Percentiles rank a stretch among this genome's conserved stretches.
Evolutionary conservation across 768 basidiomycete genomes (phyloP).

Genomic region (Lentinus brumalis): DNA sequence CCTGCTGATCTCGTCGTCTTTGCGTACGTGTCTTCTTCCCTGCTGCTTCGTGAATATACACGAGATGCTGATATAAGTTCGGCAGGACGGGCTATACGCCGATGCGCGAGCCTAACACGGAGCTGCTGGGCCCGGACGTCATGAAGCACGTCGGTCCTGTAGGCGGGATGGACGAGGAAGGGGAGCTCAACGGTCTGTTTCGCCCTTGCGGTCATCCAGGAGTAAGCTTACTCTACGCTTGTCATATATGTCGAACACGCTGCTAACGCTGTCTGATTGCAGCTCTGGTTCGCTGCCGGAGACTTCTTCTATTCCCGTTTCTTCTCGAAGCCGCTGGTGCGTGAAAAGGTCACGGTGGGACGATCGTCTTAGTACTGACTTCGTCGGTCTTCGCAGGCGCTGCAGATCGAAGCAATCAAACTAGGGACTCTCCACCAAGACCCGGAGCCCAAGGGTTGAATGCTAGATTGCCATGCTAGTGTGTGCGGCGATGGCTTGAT

Average conservation of each 20-base stretch:
- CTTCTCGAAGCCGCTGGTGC: slow-evolving; percentile 41
- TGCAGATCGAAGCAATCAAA: too few species aligned
- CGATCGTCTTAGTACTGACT: too few species aligned
- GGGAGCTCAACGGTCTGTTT: slow-evolving; percentile 40
- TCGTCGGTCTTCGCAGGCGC: too few species aligned
- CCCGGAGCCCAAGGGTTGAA: too few species aligned
- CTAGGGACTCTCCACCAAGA: too few species aligned
- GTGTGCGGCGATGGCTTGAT: too few species aligned
- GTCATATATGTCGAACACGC: too few species aligned
- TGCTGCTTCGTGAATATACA: neutral
- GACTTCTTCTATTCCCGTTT: slow-evolving; percentile 37
- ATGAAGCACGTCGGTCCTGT: slow-evolving; percentile 34
- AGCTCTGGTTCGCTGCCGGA: slow-evolving; percentile 46
- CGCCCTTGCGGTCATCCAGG: slow-evolving; percentile 47
- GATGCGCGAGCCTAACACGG: slow-evolving; percentile 34
- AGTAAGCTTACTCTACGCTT: slow-evolving; percentile 22
- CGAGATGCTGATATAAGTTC: too few species aligned
- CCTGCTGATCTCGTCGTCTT: slow-evolving; percentile 31
- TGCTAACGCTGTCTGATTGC: neutral
- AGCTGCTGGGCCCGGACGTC: slow-evolving; percentile 38
- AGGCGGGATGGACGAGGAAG: slow-evolving; percentile 47
- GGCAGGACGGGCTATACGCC: slow-evolving; percentile 36
- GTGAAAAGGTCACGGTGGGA: too few species aligned
- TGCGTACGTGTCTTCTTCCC: slow-evolving; percentile 22
- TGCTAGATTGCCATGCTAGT: too few species aligned